A percentile compares a stretch with the other conserved stretches of the same genome.
These are phyloP conservation scores for Chenopodium formosanum DNA, from an alignment of 148 eudicot genomes.

Conservation along the genomic window DNA sequence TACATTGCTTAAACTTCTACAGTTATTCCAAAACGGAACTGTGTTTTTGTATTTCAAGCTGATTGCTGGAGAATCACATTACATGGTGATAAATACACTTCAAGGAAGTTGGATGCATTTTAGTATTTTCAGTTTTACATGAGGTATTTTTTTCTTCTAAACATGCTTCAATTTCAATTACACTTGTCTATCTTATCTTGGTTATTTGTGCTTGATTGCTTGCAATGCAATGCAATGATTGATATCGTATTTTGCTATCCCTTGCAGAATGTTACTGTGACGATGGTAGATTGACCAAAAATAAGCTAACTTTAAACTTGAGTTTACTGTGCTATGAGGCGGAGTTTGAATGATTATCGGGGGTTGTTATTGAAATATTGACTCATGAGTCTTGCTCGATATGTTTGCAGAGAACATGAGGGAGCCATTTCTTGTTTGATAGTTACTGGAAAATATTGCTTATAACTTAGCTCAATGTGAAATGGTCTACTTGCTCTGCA, in stretches of 20 bases:
- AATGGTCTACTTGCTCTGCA: not conserved
- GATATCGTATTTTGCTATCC: not conserved
- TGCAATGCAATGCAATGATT: not conserved
- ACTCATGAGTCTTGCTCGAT: not conserved
- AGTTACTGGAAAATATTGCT: not conserved
- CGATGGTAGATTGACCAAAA: not conserved
- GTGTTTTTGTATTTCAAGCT: constrained; percentile 71
- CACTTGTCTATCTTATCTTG: not conserved
- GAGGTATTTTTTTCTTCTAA: constrained; percentile 2
- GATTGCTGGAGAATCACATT: constrained; percentile 83
- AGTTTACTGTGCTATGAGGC: not conserved
- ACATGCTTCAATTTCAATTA: not conserved
- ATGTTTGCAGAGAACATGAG: not conserved
- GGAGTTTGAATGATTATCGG: not conserved
- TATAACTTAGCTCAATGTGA: not conserved
- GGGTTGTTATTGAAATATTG: not conserved
- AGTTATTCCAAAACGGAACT: constrained; percentile 73
- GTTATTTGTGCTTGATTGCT: not conserved
- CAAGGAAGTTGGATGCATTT: constrained; percentile 40
- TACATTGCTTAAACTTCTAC: constrained; percentile 22
- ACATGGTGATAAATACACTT: constrained; percentile 57
- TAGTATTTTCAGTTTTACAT: not conserved
- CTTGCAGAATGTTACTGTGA: not conserved
- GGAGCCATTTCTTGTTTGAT: not conserved
- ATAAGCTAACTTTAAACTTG: not conserved